phyloP scores from a whole-genome alignment of 78 protist genomes.

The Emiliania huxleyi region DNA sequence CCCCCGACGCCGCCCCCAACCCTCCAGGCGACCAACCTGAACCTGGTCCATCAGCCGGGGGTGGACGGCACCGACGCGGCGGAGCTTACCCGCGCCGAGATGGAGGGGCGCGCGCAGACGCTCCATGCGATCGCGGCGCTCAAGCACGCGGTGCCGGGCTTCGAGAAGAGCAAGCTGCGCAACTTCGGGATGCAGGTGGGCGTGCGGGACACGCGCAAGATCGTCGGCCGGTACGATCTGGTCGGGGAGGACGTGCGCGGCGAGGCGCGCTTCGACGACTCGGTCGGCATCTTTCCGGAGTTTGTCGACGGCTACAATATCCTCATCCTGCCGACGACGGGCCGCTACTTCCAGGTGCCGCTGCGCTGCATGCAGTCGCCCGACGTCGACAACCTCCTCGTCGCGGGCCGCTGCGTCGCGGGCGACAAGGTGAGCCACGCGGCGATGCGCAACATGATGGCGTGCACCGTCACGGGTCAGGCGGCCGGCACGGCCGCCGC shows the following conservation, averaged over 20 bases:
- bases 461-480: not conserved
- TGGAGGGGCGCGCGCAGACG: not conserved
- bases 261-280: not conserved
- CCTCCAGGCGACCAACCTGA: constrained; percentile 8
- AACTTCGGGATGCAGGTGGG: not conserved
- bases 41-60: not conserved
- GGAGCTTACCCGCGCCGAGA: not conserved
- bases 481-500: not conserved
- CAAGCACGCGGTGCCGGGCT: not conserved
- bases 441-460: not conserved
- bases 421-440: not conserved
- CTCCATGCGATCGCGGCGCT: not conserved
- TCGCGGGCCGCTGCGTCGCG: not conserved
- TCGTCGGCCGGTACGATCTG: not conserved
- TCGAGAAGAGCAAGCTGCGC: constrained; percentile 15
- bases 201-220: not conserved
- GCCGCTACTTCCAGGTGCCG: not conserved
- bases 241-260: not conserved
- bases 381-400: not conserved
- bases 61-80: not conserved
- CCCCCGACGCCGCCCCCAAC: too few species aligned
- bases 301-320: not conserved
- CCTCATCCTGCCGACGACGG: not conserved
- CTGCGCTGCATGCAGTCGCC: not conserved
- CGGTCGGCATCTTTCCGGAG: constrained; percentile 8